Evolutionary conservation across 1,139 yeast genomes (phyloP).

Genomic region (Pichia sp.): DNA sequence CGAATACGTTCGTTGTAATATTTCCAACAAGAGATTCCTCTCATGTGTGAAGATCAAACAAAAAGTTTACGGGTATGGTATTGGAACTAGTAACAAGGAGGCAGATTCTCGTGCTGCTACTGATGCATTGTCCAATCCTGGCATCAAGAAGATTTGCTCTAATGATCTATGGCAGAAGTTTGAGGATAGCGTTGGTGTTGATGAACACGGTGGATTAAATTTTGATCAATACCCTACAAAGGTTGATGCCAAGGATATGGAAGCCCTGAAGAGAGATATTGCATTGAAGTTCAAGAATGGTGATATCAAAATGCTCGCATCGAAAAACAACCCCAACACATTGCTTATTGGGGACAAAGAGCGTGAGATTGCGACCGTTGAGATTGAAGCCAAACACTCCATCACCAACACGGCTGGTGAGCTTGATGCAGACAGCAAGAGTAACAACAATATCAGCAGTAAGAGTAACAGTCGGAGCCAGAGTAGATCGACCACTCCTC

Average conservation of each 20-base stretch:
- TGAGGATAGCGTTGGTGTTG: constrained; percentile 11
- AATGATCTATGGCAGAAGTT: constrained; percentile 11
- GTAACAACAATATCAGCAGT: not conserved
- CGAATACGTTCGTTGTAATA: constrained; percentile 47
- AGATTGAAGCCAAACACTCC: constrained; percentile 3
- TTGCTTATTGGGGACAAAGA: constrained; percentile 9
- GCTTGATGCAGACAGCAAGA: not conserved
- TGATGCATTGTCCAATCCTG: constrained; percentile 48
- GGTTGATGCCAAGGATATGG: constrained; percentile 5
- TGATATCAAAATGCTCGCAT: constrained; percentile 9
- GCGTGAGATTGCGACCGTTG: constrained; percentile 1
- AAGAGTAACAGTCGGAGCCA: not conserved
- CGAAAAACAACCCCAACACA: constrained; percentile 10
- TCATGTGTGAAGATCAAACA: constrained; percentile 52
- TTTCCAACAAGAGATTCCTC: constrained; percentile 28
- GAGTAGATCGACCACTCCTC: too few relatives aligned
- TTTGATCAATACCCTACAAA: constrained; percentile 9
- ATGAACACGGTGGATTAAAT: constrained; percentile 11
- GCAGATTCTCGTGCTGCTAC: constrained; percentile 70
- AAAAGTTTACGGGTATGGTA: constrained; percentile 48
- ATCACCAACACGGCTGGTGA: constrained; percentile 7
- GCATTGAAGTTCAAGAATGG: constrained; percentile 12
- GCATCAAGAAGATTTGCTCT: constrained; percentile 11
- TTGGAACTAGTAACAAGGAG: constrained; percentile 52
- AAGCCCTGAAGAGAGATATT: constrained; percentile 9